These are phyloP conservation scores for Globisporangium mamillatum DNA, from an alignment of 352 stramenopile species.

Conservation along the genomic window DNA sequence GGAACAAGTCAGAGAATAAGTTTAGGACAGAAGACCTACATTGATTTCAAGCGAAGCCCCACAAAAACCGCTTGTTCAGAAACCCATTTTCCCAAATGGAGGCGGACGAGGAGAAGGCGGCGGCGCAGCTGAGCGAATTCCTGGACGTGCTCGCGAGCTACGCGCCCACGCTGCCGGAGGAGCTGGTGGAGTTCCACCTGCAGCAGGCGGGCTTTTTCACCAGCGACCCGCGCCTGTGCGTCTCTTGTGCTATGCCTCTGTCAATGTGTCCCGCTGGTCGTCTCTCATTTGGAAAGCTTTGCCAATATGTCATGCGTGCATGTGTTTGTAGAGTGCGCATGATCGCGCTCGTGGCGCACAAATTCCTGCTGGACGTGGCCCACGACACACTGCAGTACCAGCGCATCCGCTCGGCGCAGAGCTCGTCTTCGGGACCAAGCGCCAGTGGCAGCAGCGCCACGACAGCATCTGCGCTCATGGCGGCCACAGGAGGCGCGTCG, in stretches of 20 bases:
- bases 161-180: conserved; percentile 65
- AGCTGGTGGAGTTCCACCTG: conserved; percentile 76
- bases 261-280: neutral
- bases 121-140: conserved; percentile 61
- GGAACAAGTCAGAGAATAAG: too few species aligned
- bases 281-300: too few species aligned
- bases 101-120: conserved; percentile 22
- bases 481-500: conserved; percentile 17
- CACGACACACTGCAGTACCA: conserved; percentile 83
- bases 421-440: conserved; percentile 9
- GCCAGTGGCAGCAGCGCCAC: neutral
- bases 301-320: too few species aligned
- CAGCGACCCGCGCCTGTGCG: conserved; percentile 68
- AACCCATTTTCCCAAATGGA: neutral
- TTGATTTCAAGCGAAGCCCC: too few species aligned
- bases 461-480: conserved; percentile 10
- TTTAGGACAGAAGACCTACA: too few species aligned
- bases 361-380: conserved; percentile 77
- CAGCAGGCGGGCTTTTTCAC: conserved; percentile 66
- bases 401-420: conserved; percentile 47
- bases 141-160: conserved; percentile 60
- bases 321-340: conserved; percentile 42
- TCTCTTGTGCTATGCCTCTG: neutral
- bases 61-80: too few species aligned
- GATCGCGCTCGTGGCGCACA: conserved; percentile 69